Evolutionary conservation across 768 basidiomycete genomes (phyloP), one percentile per base, ranked within the genome.

Genomic region (Pleurotus tuoliensis): DNA sequence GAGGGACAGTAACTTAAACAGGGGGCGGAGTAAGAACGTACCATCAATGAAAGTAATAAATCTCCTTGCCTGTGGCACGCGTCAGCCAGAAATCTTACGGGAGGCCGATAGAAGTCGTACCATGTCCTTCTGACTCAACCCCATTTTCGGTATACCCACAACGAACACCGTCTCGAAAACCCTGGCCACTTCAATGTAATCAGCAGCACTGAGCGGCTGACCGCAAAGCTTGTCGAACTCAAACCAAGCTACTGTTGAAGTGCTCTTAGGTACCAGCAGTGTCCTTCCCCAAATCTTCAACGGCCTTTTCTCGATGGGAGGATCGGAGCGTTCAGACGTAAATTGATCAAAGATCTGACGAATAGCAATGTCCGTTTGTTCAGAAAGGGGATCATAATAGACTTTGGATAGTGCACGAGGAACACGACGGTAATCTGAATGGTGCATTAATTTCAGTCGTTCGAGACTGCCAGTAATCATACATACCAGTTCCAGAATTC

Each of bases 21-120:
- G 11, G 34, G 20, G 38, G 39, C 34, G 61, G 48, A 9, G 27
- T 25, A 47, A 34, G 30, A 11, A 78, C 82, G 59, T 53, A 83
- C 90, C 90, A 75, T 99, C 97, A 63, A 99, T 88, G 68, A 98
- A 98, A 0, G 95, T 95, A 66, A 99, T 99, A 68, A 99, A 98
- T 59, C 97, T 76, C 62, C 97, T 80, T 16, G 95, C 95, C 90
- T 92, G 61, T 55, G 45, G 53, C 11, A 44, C 34, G 3, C 30
- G 30, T 34, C 30, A 34, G 30, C 30, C 11, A 34, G 30, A 34
- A 34, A 11, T 34, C 30, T 34, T 34, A 34, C 30, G 30, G 11
- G 8, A 34, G 22, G 16, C 25, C 13, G 9, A 38, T 9, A 39
- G 48, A 57, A 61, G 65, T 63, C 67, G 54, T 56, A 91, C 92